These are phyloP conservation scores for Chiua virens DNA, from an alignment of 768 basidiomycete genomes.

Conservation along the genomic window DNA sequence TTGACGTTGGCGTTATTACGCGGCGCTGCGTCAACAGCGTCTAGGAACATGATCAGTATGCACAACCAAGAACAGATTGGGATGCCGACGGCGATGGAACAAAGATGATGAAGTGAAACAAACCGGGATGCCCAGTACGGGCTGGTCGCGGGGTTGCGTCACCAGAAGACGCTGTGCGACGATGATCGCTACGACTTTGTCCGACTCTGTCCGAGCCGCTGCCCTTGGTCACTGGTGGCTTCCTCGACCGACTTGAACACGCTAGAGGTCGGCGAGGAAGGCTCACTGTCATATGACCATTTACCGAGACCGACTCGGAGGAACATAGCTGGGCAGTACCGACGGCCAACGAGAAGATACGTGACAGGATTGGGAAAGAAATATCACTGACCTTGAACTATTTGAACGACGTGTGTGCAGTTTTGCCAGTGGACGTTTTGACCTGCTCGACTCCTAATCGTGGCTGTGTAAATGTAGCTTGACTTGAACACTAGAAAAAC, in stretches of 20 bases:
- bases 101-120: constrained; percentile 10
- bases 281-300: constrained; percentile 23
- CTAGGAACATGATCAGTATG: constrained; percentile 13
- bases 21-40: constrained; percentile 10
- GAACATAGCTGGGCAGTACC: constrained; percentile 22
- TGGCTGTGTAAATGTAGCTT: constrained; percentile 19
- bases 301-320: constrained; percentile 16
- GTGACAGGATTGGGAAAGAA: neutral
- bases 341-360: neutral
- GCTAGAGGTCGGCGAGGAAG: constrained; percentile 12
- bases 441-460: neutral
- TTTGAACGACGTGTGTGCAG: neutral
- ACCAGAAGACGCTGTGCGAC: constrained; percentile 41
- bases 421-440: no score
- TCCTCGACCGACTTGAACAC: constrained; percentile 2
- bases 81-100: neutral
- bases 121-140: constrained; percentile 18
- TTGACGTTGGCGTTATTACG: constrained; percentile 8
- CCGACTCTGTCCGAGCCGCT: constrained; percentile 4
- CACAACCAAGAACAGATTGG: neutral
- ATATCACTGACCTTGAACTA: constrained; percentile 21
- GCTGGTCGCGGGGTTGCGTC: constrained; percentile 50
- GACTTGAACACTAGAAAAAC: no score
- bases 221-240: neutral
- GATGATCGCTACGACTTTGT: constrained; percentile 19